Conservation (phyloP, 2,329 filamentous ascomycete genomes). For the Sarocladium brachiariae region DNA sequence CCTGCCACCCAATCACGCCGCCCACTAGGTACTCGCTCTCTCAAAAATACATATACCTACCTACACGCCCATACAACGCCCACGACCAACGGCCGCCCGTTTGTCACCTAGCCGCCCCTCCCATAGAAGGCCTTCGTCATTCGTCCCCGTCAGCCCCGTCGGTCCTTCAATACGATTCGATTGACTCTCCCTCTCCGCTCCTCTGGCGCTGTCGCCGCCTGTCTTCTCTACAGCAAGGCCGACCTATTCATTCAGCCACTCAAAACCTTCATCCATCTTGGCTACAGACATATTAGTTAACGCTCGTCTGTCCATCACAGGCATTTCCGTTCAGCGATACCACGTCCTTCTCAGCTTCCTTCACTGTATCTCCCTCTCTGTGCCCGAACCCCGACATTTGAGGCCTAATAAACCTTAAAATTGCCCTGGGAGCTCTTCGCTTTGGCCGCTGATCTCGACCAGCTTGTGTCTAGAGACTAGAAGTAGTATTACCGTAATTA, state of each 20-base stretch:
- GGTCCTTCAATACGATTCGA: background rate
- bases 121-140: background rate
- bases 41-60: too few species aligned
- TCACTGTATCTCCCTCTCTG: too few species aligned
- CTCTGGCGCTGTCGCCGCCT: background rate
- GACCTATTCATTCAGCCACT: background rate
- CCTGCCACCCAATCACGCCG: background rate
- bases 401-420: background rate
- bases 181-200: background rate
- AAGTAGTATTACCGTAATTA: too few species aligned
- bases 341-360: too few species aligned
- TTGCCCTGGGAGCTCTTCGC: too few species aligned
- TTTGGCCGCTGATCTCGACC: too few species aligned
- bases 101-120: slow-evolving; percentile 5
- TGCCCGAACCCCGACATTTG: too few species aligned
- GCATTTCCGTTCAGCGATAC: too few species aligned
- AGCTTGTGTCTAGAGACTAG: too few species aligned
- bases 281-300: background rate
- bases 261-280: background rate
- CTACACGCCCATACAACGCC: background rate
- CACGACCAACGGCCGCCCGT: background rate
- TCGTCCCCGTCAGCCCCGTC: background rate
- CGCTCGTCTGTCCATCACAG: too few species aligned
- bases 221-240: background rate
- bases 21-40: too few species aligned